Base-by-base conservation (phyloP, 106 monocot species). In the Allium fistulosum region DNA sequence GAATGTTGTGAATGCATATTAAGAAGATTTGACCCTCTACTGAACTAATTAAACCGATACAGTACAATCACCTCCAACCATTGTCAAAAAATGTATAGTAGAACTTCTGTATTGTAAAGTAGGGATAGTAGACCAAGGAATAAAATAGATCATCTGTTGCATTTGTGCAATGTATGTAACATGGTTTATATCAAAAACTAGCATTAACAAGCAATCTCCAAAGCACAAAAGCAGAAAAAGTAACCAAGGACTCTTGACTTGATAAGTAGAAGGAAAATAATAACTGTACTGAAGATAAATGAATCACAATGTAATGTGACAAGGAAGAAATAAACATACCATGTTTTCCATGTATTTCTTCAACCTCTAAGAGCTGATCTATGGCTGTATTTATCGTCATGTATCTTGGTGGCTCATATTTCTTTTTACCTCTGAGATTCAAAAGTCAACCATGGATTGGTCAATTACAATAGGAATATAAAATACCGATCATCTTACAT, bases 341-440 rank as follows among this genome's bases (percentile, higher is more conserved):
- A 76, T 77, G 75, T 77, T 72, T 76, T 66, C 75, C 75, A 56
- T 17, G 79, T 26, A 27, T 60, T 72, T 81, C 75, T 63, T 84
- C 86, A 55, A 96, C 88, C 76, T 96, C 95, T 76, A 96, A 79
- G 7, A 96, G 78, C 67, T 91, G 95, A 28, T 74, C 51, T 76
- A 96, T 86, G 46, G 95, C 95, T 69, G 77, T 84, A 57, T 88
- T 74, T 46, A 96, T 75, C n/a, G 86, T 86, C 95, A 96, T 96
- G 72, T 77, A 96, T 79, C 65, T 88, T 78, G 95, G 91, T 49
- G 91, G 85, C 72, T 91, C 91, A 72, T 91, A 96, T 57, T 77
- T 61, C 69, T 91, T 96, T 57, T 72, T 91, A 52, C 95, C 95
- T 76, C 95, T 88, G 65, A 57, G 69, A 67, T 73, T 53, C 62